phyloP scores from a whole-genome alignment of 805 yeast genomes.

The Cyberlindnera mississippiensis region DNA sequence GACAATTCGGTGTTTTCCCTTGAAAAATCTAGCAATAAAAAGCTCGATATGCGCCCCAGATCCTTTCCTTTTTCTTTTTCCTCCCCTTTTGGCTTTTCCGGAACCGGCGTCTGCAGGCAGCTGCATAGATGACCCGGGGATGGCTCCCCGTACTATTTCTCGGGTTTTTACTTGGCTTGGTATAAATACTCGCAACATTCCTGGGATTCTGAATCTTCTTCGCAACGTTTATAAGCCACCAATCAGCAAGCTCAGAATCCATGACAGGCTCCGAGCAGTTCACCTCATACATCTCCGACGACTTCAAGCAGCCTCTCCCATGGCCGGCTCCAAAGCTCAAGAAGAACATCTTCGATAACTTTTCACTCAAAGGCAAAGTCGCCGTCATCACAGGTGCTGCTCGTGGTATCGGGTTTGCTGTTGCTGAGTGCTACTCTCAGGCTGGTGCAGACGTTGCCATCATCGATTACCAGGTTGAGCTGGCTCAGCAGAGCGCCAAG shows the following conservation, averaged over 20 bases:
- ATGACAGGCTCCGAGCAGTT: conserved; percentile 15
- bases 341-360: conserved; percentile 56
- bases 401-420: conserved; percentile 77
- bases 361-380: conserved; percentile 76
- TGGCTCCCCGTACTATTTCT: neutral
- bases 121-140: conserved; percentile 3
- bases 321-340: conserved; percentile 48
- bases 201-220: neutral
- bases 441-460: conserved; percentile 80
- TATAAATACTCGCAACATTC: neutral
- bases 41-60: too few relatives aligned
- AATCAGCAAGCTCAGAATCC: too few relatives aligned
- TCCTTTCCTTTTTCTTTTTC: neutral
- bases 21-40: too few relatives aligned
- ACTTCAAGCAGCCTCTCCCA: conserved; percentile 40
- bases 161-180: neutral
- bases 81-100: neutral
- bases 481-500: conserved; percentile 57
- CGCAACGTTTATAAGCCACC: too few relatives aligned
- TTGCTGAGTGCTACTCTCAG: conserved; percentile 79
- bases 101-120: neutral
- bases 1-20: too few relatives aligned
- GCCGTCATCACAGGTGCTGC: conserved; percentile 87
- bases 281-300: conserved; percentile 25
- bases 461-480: conserved; percentile 27